Conservation (phyloP, 1,284 basidiomycete genomes). For the Coriolopsis trogii region DNA sequence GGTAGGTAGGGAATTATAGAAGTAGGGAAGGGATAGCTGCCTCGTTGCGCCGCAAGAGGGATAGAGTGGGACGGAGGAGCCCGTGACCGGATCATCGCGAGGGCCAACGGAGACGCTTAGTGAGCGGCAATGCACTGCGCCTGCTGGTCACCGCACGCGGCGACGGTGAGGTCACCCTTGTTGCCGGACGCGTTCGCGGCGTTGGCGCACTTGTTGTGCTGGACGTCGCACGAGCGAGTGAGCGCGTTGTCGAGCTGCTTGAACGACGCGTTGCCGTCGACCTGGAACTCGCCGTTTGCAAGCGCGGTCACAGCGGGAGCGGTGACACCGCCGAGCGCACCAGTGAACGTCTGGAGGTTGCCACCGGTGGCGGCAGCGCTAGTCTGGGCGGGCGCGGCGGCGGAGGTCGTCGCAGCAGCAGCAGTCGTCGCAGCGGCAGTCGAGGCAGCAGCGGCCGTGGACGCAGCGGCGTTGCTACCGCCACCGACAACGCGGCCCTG, state of each 20-base stretch:
- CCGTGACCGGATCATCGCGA: not conserved
- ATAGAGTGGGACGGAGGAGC: not conserved
- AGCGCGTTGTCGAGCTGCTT: slow-evolving; percentile 53
- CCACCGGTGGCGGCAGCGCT: slow-evolving; percentile 30
- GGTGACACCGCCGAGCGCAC: slow-evolving; percentile 47
- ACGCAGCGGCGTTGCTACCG: slow-evolving; percentile 23
- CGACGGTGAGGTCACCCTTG: slow-evolving; percentile 46
- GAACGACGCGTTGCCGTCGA: slow-evolving; percentile 52
- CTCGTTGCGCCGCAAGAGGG: slow-evolving; percentile 8
- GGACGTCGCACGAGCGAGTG: slow-evolving; percentile 60
- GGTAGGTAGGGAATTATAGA: not conserved
- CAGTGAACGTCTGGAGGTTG: slow-evolving; percentile 63
- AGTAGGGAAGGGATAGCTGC: not conserved
- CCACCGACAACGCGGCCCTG: slow-evolving; percentile 28
- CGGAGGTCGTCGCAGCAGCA: not conserved
- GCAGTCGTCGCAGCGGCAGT: slow-evolving; percentile 26
- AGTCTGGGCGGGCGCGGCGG: slow-evolving; percentile 25
- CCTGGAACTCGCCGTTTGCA: slow-evolving; percentile 50
- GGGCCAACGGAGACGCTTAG: not conserved
- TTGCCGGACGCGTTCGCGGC: slow-evolving; percentile 40
- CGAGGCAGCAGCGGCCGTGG: slow-evolving; percentile 15
- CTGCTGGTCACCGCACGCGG: slow-evolving; percentile 54
- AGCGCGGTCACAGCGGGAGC: slow-evolving; percentile 49
- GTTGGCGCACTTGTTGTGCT: slow-evolving; percentile 52
- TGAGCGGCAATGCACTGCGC: slow-evolving; percentile 43